Conservation (phyloP, 495 filamentous ascomycete species). For the Penicillium egyptiacum region DNA sequence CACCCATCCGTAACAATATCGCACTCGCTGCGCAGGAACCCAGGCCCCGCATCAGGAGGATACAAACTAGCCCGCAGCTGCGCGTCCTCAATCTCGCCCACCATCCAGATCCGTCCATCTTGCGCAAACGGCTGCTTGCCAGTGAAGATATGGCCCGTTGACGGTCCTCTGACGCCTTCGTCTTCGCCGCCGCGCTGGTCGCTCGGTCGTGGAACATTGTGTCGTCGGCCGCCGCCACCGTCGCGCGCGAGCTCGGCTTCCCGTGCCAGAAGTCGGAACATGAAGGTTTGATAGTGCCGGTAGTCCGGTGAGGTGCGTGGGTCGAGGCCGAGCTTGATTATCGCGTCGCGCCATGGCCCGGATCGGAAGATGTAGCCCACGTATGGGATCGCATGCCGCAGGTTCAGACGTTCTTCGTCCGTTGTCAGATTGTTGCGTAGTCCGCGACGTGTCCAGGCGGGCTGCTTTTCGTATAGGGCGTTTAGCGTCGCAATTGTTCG, state of each 20-base stretch:
- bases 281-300: constrained; percentile 81
- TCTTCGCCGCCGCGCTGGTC: background rate
- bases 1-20: constrained; percentile 71
- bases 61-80: constrained; percentile 28
- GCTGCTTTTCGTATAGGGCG: constrained; percentile 64
- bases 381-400: constrained; percentile 69
- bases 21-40: constrained; percentile 46
- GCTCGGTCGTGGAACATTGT: constrained; percentile 25
- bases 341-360: constrained; percentile 86
- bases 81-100: constrained; percentile 85
- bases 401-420: constrained; percentile 51
- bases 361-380: constrained; percentile 85
- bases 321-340: constrained; percentile 82
- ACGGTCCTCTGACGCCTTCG: background rate
- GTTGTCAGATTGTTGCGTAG: constrained; percentile 61
- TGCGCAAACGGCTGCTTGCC: constrained; percentile 60
- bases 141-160: constrained; percentile 69
- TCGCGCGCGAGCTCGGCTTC: constrained; percentile 81
- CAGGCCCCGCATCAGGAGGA: constrained; percentile 18
- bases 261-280: constrained; percentile 70
- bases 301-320: constrained; percentile 73
- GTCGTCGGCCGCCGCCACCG: constrained; percentile 59
- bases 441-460: constrained; percentile 82
- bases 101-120: constrained; percentile 88
- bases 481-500: constrained; percentile 58